phyloP scores from a whole-genome alignment of 129 eudicot genomes.

The Flaveria linearis region DNA sequence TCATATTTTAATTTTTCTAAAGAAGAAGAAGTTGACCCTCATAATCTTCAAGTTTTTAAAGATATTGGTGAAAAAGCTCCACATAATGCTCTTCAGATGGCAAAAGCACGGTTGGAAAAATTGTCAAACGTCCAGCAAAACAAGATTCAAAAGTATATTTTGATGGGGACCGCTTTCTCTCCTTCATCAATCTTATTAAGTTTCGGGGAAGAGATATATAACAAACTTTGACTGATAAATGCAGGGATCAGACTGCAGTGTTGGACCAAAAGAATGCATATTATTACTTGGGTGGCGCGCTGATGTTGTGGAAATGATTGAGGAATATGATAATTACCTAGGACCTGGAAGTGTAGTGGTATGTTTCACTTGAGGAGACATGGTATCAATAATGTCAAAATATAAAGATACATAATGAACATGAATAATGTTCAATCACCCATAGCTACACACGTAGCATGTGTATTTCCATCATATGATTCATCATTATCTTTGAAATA shows the following conservation, averaged over 20 bases:
- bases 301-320: constrained; percentile 81
- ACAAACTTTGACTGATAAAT: constrained; percentile 18
- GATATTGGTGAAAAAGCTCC: constrained; percentile 41
- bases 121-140: constrained; percentile 61
- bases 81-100: constrained; percentile 42
- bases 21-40: constrained; percentile 46
- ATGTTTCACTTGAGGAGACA: constrained; percentile 27
- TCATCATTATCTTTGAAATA: neutral
- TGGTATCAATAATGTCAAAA: neutral
- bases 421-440: neutral
- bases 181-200: constrained; percentile 8
- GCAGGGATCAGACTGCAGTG: constrained; percentile 77
- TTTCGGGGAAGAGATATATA: constrained; percentile 3
- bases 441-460: too few relatives aligned
- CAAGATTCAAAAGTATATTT: constrained; percentile 76
- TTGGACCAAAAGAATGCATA: constrained; percentile 85
- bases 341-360: constrained; percentile 98
- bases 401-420: neutral
- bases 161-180: constrained; percentile 4
- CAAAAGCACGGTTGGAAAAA: constrained; percentile 55
- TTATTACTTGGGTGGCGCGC: constrained; percentile 95
- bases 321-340: constrained; percentile 85
- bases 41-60: constrained; percentile 37
- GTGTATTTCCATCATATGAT: neutral
- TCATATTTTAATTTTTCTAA: constrained; percentile 44